Percentiles rank a stretch among this genome's conserved stretches.
Evolutionary conservation across 768 basidiomycete genomes (phyloP).

Genomic region (Macrocybe gigantea): DNA sequence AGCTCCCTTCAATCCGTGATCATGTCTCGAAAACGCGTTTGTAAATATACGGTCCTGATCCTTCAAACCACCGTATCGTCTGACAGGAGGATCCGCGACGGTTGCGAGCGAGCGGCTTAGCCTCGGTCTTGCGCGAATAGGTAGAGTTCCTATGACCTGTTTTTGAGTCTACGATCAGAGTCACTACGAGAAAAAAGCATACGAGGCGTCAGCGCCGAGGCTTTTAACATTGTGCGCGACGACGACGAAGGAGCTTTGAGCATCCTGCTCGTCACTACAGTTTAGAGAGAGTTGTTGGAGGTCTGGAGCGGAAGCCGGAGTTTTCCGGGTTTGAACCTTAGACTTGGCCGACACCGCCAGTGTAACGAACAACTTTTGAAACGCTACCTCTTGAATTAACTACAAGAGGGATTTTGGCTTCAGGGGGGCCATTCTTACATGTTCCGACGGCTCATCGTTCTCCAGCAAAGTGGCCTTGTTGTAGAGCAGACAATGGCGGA

Average conservation of each 20-base stretch:
- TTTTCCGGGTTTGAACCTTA: constrained; percentile 12
- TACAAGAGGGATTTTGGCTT: too few species aligned
- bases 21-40: constrained; percentile 83
- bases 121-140: constrained; percentile 29
- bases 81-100: constrained; percentile 77
- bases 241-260: constrained; percentile 29
- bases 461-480: too few species aligned
- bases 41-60: constrained; percentile 95
- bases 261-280: constrained; percentile 27
- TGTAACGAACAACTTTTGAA: too few species aligned
- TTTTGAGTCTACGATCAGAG: constrained; percentile 2
- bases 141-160: constrained; percentile 14
- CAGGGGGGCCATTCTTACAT: too few species aligned
- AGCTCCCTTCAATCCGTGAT: constrained; percentile 92
- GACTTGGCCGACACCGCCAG: too few species aligned
- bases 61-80: constrained; percentile 88
- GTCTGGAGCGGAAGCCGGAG: constrained; percentile 9
- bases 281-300: constrained; percentile 1
- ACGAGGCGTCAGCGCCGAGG: constrained; percentile 22
- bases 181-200: constrained; percentile 2
- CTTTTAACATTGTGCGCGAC: constrained; percentile 28
- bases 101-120: constrained; percentile 57
- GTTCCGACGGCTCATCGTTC: too few species aligned
- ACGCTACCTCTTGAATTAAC: too few species aligned
- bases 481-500: too few species aligned